A percentile compares a stretch with the other conserved stretches of the same genome.
These are phyloP conservation scores for Cytospora piceae DNA, from an alignment of 2,329 filamentous ascomycete species.

Conservation along the genomic window DNA sequence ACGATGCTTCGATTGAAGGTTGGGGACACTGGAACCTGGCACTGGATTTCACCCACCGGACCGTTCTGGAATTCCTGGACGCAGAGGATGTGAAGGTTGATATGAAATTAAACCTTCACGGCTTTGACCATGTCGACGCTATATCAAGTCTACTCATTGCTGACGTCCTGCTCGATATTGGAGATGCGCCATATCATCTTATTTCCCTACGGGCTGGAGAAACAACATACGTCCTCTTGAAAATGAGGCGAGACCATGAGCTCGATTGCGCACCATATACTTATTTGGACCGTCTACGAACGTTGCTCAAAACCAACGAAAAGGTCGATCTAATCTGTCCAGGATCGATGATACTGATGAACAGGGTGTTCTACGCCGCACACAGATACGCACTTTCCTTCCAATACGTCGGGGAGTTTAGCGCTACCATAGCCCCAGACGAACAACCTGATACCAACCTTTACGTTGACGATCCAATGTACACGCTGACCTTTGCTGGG, in stretches of 20 bases:
- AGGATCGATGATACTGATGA: too few species aligned
- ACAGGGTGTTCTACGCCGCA: too few species aligned
- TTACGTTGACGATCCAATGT: slow-evolving; percentile 5
- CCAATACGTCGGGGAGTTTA: too few species aligned
- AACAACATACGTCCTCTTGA: background rate
- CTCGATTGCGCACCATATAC: background rate
- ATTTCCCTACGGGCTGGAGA: background rate
- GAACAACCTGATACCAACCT: too few species aligned
- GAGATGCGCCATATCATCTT: too few species aligned
- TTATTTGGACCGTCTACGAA: background rate
- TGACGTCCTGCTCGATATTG: background rate
- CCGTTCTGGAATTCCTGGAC: slow-evolving; percentile 2
- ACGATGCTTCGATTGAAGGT: background rate
- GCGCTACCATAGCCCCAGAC: too few species aligned
- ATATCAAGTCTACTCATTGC: background rate
- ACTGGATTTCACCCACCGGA: slow-evolving; percentile 13
- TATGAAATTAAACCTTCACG: background rate
- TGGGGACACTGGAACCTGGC: background rate
- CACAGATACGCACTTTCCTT: too few species aligned
- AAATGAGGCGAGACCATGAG: background rate
- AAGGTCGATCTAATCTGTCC: too few species aligned
- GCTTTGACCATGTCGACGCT: background rate
- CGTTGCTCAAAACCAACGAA: background rate
- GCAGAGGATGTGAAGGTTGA: background rate
- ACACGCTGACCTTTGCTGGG: background rate